Percentiles rank a stretch among this genome's conserved stretches.
Evolutionary conservation across 2,329 filamentous ascomycete species (phyloP).

Genomic region (Hypoxylon sp.): DNA sequence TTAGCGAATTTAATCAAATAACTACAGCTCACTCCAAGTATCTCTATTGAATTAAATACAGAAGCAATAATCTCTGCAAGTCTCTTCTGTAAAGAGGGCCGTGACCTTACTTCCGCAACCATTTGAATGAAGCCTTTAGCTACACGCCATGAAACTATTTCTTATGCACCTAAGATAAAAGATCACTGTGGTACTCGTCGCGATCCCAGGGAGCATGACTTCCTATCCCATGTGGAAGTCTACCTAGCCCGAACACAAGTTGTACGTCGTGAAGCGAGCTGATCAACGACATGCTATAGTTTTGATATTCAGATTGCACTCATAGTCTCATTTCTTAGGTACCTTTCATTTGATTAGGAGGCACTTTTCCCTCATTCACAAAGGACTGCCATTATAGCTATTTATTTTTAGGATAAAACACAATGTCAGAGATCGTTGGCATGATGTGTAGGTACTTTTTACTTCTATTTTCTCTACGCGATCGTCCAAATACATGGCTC

Average conservation of each 20-base stretch:
- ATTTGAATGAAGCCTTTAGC: neutral
- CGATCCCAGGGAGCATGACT: neutral
- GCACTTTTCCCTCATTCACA: slow-evolving; percentile 5
- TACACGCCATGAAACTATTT: neutral
- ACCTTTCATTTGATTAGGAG: neutral
- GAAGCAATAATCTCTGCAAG: neutral
- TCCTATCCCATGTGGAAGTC: neutral
- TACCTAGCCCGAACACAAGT: neutral
- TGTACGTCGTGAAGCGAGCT: neutral
- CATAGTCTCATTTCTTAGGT: neutral
- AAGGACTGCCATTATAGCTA: slow-evolving; percentile 3
- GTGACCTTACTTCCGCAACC: neutral
- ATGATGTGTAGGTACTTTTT: neutral
- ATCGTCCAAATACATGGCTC: slow-evolving; percentile 29
- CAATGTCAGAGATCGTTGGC: slow-evolving; percentile 5
- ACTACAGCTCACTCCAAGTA: neutral
- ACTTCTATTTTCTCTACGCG: slow-evolving; percentile 17
- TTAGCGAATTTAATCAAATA: neutral
- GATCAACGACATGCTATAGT: neutral
- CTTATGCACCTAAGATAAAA: neutral
- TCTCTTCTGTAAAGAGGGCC: neutral
- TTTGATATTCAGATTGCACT: neutral
- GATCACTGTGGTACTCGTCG: no score
- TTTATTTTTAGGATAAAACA: neutral
- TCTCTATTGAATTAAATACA: neutral